Base-by-base conservation (phyloP, 108 stramenopile genomes). In the Ochromonas danica region DNA sequence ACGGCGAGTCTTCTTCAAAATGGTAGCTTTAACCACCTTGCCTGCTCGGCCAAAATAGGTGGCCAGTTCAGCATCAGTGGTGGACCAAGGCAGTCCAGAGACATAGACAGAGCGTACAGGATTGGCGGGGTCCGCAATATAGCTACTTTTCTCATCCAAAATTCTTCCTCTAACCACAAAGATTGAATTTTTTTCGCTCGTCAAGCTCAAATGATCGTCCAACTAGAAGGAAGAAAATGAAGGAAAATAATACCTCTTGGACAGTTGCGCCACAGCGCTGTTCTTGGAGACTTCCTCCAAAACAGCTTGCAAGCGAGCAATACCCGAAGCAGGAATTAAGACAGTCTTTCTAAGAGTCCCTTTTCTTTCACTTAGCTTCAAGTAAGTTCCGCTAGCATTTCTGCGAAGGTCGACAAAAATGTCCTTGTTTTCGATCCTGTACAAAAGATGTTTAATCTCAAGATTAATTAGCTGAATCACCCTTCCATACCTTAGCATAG, bases 391-490 rank as follows among this genome's bases (percentile, higher is more conserved):
- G 22, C 45, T 51, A 14, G 45, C 45, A 22, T 51, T 51, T 51
- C 22, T 22, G 6, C 22, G 45, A 14, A 51, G 22, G 22, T 51
- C 45, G 22, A 51, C 45, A 22, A 51, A 51, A 22, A 51, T 51
- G 22, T 51, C 45, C 22, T 22, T 51, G 6, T 22, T 22, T 14
- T 51, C 45, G 22, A 51, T 51, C 22, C 45, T 51, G 22, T 51
- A 14, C 14, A 51, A 51, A 51, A 51, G 6, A 51, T 22, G 14
- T 51, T 51, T 14, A 51, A 51, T 14, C 45, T 22, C 22, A 22
- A 51, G 45, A 51, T 14, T 51, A 51, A 51, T 51, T 51, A 51
- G 45, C n/a, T n/a, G n/a, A n/a, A n/a, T n/a, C n/a, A n/a, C n/a
- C n/a, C n/a, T n/a, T n/a, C n/a, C n/a, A n/a, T n/a, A n/a, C n/a